Evolutionary conservation across 2,329 filamentous ascomycete genomes (phyloP).

Genomic region (Lachnellula occidentalis): DNA sequence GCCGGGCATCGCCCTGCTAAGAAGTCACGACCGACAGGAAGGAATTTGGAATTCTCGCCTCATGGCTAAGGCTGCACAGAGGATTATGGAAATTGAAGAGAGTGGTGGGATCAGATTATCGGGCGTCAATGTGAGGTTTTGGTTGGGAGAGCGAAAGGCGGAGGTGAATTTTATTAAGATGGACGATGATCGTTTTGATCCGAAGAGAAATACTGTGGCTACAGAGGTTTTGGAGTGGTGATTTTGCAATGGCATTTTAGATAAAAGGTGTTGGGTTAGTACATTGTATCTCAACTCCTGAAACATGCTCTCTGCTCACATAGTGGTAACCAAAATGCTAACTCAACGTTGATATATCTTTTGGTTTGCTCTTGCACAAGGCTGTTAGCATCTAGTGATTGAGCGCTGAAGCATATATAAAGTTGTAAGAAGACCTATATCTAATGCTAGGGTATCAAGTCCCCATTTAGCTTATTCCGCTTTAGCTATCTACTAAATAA

Average conservation of each 20-base stretch:
- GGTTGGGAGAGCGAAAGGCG: not conserved
- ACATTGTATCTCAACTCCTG: no score
- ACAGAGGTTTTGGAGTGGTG: not conserved
- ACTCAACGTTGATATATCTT: no score
- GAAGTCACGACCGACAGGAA: constrained; percentile 53
- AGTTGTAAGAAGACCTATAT: no score
- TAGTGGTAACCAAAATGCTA: no score
- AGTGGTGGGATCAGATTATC: not conserved
- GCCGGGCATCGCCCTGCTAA: constrained; percentile 57
- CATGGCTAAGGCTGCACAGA: not conserved
- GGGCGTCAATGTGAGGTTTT: not conserved
- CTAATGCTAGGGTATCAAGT: no score
- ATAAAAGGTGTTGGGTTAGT: no score
- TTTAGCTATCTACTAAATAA: no score
- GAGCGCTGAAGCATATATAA: no score
- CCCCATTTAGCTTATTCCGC: no score
- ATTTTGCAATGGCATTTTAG: not conserved
- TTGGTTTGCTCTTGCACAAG: no score
- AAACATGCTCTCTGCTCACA: no score
- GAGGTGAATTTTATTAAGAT: not conserved
- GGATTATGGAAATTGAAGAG: not conserved
- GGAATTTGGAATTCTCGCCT: constrained; percentile 53
- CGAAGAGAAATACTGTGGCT: not conserved
- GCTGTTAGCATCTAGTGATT: no score
- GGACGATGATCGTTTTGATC: not conserved